Base-by-base conservation (phyloP, 2,329 filamentous ascomycete genomes). In the Ascosphaera acerosa region DNA sequence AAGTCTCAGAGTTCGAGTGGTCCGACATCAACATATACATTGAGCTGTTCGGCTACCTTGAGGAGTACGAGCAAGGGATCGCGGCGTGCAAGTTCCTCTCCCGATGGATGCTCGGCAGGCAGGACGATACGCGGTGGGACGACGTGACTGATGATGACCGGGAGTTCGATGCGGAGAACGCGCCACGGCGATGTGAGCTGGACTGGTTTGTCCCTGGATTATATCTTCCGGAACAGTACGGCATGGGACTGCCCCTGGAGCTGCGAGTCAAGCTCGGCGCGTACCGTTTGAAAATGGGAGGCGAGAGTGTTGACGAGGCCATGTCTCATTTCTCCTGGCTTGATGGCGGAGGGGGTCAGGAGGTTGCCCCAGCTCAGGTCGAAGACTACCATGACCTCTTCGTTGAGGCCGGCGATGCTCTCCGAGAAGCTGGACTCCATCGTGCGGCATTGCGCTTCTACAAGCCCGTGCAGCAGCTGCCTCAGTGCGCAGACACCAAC, bases 1-100 rank as follows among this genome's bases (percentile, higher is more conserved):
- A 58, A 12, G 51, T 49, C 7, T 50, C 47, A 3, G 52, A 58
- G 17, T 57, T 66, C 29, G 55, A 61, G 30, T 97, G 84, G 84
- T 70, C 74, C 32, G 76, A 94, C 47, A 58, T 89, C 26, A 76
- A 80, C 36, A 74, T 82, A 33, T 91, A 87, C 40, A 64, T 80
- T 23, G 80, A 92, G 43, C 61, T 94, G 12, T 70, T 82, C 36
- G 66, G 70, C 17, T 66, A 70, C 30, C 51, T 67, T 6, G 61
- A 63, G 22, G 60, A 66, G 33, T 74, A 71, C 41, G 51, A 59
- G 4, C 61, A 71, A 38, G 81, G 76, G 2, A 62, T 90, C 2
- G 50, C 51, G 17, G 66, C 73, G 37, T 58, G 89, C 9, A 87
- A 76, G 46, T 59, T 59, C 2, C 51, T 91, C 10, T 66, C 75